Conservation (phyloP, 495 filamentous ascomycete genomes). For the Xylaria scruposa region DNA sequence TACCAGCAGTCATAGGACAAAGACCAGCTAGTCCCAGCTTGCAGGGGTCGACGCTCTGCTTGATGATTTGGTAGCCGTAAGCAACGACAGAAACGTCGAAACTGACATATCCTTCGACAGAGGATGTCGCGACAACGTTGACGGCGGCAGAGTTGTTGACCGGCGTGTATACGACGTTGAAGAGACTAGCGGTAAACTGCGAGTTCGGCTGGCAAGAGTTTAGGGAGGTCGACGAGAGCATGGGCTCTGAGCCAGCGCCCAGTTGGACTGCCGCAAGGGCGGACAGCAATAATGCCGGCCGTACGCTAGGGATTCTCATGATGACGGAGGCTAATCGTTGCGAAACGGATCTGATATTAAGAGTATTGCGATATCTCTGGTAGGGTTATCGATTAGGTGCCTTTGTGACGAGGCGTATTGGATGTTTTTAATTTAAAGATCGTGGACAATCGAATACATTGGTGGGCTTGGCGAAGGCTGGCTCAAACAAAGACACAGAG, state of each 20-base stretch:
- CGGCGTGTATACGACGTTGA: constrained; percentile 81
- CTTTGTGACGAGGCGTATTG: constrained; percentile 20
- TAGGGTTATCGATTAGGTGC: constrained; percentile 8
- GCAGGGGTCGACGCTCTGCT: constrained; percentile 78
- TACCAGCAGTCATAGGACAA: constrained; percentile 91
- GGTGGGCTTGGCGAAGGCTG: constrained; percentile 11
- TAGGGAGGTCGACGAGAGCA: constrained; percentile 76
- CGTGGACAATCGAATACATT: constrained; percentile 25
- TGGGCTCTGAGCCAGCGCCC: constrained; percentile 40
- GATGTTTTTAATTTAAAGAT: constrained; percentile 20
- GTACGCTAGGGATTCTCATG: constrained; percentile 22
- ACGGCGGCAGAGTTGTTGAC: constrained; percentile 74
- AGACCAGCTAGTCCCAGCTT: constrained; percentile 70
- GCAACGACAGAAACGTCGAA: constrained; percentile 79
- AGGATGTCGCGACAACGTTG: constrained; percentile 81
- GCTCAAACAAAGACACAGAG: constrained; percentile 23
- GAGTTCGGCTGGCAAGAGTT: constrained; percentile 79
- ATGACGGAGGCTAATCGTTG: constrained; percentile 14
- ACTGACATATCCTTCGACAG: constrained; percentile 82
- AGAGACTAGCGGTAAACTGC: constrained; percentile 81
- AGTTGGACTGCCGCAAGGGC: constrained; percentile 42
- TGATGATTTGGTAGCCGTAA: constrained; percentile 77
- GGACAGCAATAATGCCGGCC: constrained; percentile 43
- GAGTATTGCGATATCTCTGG: constrained; percentile 1
- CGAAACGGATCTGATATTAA: constrained; percentile 17